Evolutionary conservation across 2,329 filamentous ascomycete species (phyloP).

Genomic region (Nemania sp.): DNA sequence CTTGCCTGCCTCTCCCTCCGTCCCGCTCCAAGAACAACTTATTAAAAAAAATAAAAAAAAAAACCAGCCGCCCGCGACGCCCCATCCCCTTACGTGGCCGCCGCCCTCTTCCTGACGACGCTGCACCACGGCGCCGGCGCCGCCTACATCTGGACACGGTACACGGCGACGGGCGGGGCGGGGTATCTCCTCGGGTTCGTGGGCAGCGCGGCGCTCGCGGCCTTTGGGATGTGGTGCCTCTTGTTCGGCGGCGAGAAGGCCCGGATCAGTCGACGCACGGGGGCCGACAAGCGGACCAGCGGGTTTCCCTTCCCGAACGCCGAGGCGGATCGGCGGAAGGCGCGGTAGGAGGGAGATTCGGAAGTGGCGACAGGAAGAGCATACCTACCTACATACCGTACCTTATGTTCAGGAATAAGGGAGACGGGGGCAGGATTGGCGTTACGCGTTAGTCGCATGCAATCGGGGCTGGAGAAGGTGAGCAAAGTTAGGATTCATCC

Average conservation of each 20-base stretch:
- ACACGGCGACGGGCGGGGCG: constrained; percentile 58
- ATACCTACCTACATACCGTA: no score
- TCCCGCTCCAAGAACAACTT: background rate
- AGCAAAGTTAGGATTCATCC: background rate
- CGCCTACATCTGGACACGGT: constrained; percentile 71
- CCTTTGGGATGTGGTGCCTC: constrained; percentile 66
- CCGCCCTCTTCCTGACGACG: constrained; percentile 68
- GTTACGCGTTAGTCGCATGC: background rate
- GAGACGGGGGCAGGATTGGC: background rate
- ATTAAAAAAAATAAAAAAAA: background rate
- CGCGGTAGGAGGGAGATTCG: constrained; percentile 20
- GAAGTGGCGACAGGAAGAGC: background rate
- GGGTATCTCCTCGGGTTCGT: constrained; percentile 65
- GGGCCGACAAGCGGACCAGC: constrained; percentile 48
- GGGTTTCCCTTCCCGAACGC: constrained; percentile 47
- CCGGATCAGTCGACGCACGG: constrained; percentile 45
- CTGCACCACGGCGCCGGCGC: constrained; percentile 66
- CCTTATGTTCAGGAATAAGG: background rate
- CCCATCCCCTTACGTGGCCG: constrained; percentile 64
- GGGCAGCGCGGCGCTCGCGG: constrained; percentile 60
- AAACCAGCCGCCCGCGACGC: constrained; percentile 42
- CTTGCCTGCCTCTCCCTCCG: background rate
- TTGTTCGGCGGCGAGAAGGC: constrained; percentile 46
- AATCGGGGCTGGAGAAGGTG: background rate
- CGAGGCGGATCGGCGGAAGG: constrained; percentile 41